phyloP scores from a whole-genome alignment of 1,139 yeast species.

The Hansenula lynferdii region DNA sequence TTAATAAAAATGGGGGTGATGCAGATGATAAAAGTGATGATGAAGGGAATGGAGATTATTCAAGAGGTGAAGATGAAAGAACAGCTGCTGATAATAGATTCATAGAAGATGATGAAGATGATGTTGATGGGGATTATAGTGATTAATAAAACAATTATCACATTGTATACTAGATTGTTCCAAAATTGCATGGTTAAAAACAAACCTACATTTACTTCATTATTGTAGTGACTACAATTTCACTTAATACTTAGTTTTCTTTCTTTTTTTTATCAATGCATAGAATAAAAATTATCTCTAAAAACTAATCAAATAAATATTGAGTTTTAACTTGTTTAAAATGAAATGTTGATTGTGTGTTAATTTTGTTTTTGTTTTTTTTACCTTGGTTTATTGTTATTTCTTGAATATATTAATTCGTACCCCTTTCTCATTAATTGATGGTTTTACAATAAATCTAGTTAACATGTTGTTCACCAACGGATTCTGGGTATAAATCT shows the following conservation, averaged over 20 bases:
- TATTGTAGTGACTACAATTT: no score
- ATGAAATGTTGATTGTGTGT: no score
- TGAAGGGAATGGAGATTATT: slow-evolving; percentile 22
- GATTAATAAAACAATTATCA: slow-evolving; percentile 10
- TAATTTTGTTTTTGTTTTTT: no score
- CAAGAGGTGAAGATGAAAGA: slow-evolving; percentile 15
- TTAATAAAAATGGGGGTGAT: slow-evolving; percentile 68
- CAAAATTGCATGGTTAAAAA: no score
- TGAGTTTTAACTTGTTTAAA: no score
- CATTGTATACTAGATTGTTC: no score
- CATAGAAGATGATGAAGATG: slow-evolving; percentile 27
- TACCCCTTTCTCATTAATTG: no score
- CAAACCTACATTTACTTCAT: no score
- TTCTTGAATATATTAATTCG: no score
- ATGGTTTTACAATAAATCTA: no score
- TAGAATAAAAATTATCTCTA: slow-evolving; percentile 8
- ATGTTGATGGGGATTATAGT: slow-evolving; percentile 25
- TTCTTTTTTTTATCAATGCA: slow-evolving; percentile 8
- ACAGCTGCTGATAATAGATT: slow-evolving; percentile 13
- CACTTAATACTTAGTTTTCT: no score
- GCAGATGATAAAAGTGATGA: slow-evolving; percentile 27
- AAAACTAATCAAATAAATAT: slow-evolving; percentile 10
- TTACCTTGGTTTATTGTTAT: no score
- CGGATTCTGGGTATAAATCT: slow-evolving; percentile 59
- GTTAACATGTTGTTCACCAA: slow-evolving; percentile 20